Base-by-base conservation (phyloP, 2,329 filamentous ascomycete genomes). In the Parafenestella ontariensis region DNA sequence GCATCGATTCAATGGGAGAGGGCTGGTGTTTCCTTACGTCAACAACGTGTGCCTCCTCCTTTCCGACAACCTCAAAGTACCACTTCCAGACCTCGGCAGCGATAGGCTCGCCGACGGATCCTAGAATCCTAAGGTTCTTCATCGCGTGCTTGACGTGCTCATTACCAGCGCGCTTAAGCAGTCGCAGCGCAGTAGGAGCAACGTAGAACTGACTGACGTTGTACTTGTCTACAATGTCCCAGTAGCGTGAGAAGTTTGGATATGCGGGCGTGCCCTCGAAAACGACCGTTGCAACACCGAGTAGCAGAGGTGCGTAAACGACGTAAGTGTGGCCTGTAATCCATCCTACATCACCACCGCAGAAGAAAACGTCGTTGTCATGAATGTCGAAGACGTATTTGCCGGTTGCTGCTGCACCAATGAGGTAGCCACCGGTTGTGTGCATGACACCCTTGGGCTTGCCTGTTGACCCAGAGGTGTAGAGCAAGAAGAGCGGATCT, bases 311-410 rank as follows among this genome's bases (percentile, higher is more conserved):
- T 10, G 95, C 92, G 74, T 99, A 99, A 34, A 99, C 94, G 52
- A 98, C 94, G 70, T 99, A 99, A 21, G 95, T 96, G 81, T 99
- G 95, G 17, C 95, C 95, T 26, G 95, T 99, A 75, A 99, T 98
- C 95, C 95, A 99, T 62, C 95, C 95, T 39, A 99, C 94, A 72
- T 99, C 95, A 76, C 95, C 95, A 77, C 93, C 95, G 69, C 95
- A 99, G 85, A 98, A 98, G 85, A 95, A 97, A 61, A 86, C 87
- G 77, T 99, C 95, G 49, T 90, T 87, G 59, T 93, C 89, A 76
- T 99, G 95, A 61, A 99, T 96, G 76, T 99, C 95, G 74, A 99
- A 99, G 59, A 98, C 94, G 77, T 99, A 98, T 80, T 98, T 99
- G 61, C 93, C 94, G 11, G 95, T 99, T 69, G 89, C 85, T 29